Conservation (phyloP, 257 asterid genomes). For the Craterostigma plantagineum region DNA sequence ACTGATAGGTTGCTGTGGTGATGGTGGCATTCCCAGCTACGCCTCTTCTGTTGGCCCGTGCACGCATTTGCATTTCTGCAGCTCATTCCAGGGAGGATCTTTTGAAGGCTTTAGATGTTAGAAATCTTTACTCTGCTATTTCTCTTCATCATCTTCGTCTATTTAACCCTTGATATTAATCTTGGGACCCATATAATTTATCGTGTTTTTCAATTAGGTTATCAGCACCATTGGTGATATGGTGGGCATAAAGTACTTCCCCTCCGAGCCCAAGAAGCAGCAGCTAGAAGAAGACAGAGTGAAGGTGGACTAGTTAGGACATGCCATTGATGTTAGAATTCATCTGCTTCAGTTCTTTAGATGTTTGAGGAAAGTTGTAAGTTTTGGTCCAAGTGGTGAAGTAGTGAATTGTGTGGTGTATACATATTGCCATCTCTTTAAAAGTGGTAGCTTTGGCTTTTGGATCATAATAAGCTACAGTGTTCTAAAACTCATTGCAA, state of each 20-base stretch:
- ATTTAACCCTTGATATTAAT: background rate
- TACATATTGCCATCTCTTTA: too few species aligned
- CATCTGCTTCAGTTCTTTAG: too few species aligned
- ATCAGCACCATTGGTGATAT: slow-evolving; percentile 68
- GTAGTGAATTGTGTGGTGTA: too few species aligned
- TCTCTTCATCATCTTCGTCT: background rate
- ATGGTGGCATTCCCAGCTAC: slow-evolving; percentile 98
- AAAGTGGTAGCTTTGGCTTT: too few species aligned
- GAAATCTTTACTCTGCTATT: slow-evolving; percentile 1
- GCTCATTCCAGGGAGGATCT: slow-evolving; percentile 92
- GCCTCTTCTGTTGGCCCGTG: slow-evolving; percentile 89
- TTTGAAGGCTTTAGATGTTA: slow-evolving; percentile 69
- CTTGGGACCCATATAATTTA: background rate
- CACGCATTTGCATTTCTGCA: slow-evolving; percentile 91
- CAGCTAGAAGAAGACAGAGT: background rate
- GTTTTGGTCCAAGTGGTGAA: too few species aligned
- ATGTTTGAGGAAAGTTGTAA: too few species aligned
- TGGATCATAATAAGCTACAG: too few species aligned
- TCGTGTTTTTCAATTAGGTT: background rate
- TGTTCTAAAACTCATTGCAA: too few species aligned
- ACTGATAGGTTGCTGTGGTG: slow-evolving; percentile 71
- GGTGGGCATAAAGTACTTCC: slow-evolving; percentile 76
- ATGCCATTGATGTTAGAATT: too few species aligned
- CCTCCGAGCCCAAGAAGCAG: slow-evolving; percentile 65
- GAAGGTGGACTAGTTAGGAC: background rate